These are phyloP conservation scores for Boletus rufocinnamomeus DNA, from an alignment of 768 basidiomycete genomes.

Conservation along the genomic window DNA sequence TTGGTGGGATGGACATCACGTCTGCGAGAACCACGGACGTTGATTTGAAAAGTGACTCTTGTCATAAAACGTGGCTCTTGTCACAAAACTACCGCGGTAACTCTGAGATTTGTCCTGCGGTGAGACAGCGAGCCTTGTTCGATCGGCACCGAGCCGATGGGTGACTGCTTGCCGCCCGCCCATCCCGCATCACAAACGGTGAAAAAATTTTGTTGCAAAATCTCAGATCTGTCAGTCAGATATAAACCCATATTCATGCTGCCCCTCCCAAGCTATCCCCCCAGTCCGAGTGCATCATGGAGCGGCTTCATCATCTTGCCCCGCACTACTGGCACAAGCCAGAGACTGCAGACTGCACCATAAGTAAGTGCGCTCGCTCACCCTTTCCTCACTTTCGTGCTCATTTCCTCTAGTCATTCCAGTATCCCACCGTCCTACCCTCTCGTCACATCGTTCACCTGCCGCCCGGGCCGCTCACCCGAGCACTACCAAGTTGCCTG, in stretches of 20 bases:
- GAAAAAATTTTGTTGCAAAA: neutral
- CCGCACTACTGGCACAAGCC: slow-evolving; percentile 72
- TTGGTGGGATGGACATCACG: neutral
- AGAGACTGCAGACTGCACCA: slow-evolving; percentile 77
- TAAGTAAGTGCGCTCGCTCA: slow-evolving; percentile 58
- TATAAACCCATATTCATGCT: neutral
- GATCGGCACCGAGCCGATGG: no score
- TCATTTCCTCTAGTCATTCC: slow-evolving; percentile 43
- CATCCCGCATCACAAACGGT: neutral
- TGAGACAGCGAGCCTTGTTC: neutral
- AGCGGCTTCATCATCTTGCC: slow-evolving; percentile 43
- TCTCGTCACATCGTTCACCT: slow-evolving; percentile 5
- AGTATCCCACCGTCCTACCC: slow-evolving; percentile 32
- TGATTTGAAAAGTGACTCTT: neutral
- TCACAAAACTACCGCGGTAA: no score
- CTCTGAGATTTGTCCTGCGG: no score
- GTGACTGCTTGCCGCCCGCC: no score
- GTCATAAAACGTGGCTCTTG: no score
- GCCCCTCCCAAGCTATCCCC: neutral
- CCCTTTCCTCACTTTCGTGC: neutral
- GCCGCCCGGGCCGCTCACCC: neutral
- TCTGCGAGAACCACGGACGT: neutral
- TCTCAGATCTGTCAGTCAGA: slow-evolving; percentile 7
- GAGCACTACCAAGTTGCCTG: slow-evolving; percentile 43
- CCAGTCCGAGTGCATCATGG: neutral